These are phyloP conservation scores for Aspergillus felis DNA, from an alignment of 2,329 filamentous ascomycete species.

Conservation along the genomic window DNA sequence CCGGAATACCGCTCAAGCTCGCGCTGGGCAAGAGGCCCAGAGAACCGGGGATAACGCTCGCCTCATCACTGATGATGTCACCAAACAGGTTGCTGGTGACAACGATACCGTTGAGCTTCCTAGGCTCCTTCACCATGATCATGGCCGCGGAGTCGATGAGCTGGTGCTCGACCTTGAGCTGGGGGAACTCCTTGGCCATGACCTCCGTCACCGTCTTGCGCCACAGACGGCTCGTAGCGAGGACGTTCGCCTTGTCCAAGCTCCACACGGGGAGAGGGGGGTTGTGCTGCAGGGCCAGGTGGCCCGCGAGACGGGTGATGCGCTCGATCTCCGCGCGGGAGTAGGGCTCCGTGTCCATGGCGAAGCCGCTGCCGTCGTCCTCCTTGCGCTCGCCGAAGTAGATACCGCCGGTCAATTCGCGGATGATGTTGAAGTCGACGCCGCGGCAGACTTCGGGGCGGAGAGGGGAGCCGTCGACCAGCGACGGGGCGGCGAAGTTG, in stretches of 20 bases:
- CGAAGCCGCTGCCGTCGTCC: constrained; percentile 66
- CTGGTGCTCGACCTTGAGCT: constrained; percentile 79
- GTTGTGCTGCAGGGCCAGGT: constrained; percentile 71
- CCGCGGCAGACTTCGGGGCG: constrained; percentile 81
- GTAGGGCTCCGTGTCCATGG: constrained; percentile 85
- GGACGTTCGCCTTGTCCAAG: constrained; percentile 94
- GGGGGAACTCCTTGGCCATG: constrained; percentile 83
- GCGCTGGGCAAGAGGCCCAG: constrained; percentile 86
- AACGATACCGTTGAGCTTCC: constrained; percentile 81
- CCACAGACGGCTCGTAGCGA: constrained; percentile 88
- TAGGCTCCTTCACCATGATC: constrained; percentile 94
- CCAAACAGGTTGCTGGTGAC: constrained; percentile 94
- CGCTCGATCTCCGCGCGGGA: constrained; percentile 81
- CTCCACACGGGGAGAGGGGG: constrained; percentile 77
- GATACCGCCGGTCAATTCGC: constrained; percentile 87
- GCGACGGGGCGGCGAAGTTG: constrained; percentile 85
- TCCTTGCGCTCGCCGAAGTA: constrained; percentile 92
- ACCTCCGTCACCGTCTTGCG: constrained; percentile 79
- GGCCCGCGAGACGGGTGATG: constrained; percentile 74
- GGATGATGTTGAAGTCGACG: constrained; percentile 88
- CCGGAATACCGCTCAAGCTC: constrained; percentile 78
- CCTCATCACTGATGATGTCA: constrained; percentile 94
- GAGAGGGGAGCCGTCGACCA: constrained; percentile 80
- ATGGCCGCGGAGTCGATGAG: constrained; percentile 96
- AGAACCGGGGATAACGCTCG: constrained; percentile 86